Conservation (phyloP, 140 eudicot species). For the Senecio squalidus region DNA sequence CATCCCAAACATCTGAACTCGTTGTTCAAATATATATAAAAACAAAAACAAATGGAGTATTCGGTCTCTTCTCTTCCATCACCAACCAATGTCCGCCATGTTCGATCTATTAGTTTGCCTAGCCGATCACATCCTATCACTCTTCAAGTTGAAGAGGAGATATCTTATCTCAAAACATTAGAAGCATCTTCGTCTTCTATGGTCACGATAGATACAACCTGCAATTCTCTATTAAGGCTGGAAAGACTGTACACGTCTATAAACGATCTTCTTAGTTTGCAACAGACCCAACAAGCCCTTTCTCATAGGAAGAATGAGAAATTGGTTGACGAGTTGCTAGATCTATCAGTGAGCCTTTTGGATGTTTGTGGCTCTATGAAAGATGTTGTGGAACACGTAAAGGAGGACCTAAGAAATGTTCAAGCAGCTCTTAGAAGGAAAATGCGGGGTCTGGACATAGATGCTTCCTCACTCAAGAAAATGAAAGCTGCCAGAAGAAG, state of each 20-base stretch:
- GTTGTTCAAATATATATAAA: not conserved
- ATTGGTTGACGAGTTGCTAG: conserved; percentile 46
- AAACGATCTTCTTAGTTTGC: conserved; percentile 35
- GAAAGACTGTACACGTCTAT: conserved; percentile 16
- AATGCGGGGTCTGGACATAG: conserved; percentile 21
- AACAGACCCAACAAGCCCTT: conserved; percentile 41
- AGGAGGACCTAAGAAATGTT: conserved; percentile 26
- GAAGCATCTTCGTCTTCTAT: conserved; percentile 22
- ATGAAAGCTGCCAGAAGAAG: conserved; percentile 27
- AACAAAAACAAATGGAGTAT: conserved; percentile 22
- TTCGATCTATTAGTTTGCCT: conserved; percentile 48
- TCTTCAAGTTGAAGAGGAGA: conserved; percentile 36
- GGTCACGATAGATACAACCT: conserved; percentile 8
- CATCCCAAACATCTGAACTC: conserved; percentile 10
- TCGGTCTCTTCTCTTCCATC: conserved; percentile 24
- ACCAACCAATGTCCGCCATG: conserved; percentile 19
- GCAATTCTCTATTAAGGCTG: conserved; percentile 6
- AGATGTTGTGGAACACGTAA: conserved; percentile 30
- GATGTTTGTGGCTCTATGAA: conserved; percentile 43
- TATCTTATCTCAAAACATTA: conserved; percentile 22
- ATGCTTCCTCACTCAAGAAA: conserved; percentile 16
- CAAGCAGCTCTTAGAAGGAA: conserved; percentile 44
- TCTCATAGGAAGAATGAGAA: conserved; percentile 21
- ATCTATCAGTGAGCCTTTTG: conserved; percentile 39
- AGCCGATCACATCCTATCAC: conserved; percentile 30